phyloP scores from a whole-genome alignment of 1,284 basidiomycete genomes.

The Heliocybe sulcata region DNA sequence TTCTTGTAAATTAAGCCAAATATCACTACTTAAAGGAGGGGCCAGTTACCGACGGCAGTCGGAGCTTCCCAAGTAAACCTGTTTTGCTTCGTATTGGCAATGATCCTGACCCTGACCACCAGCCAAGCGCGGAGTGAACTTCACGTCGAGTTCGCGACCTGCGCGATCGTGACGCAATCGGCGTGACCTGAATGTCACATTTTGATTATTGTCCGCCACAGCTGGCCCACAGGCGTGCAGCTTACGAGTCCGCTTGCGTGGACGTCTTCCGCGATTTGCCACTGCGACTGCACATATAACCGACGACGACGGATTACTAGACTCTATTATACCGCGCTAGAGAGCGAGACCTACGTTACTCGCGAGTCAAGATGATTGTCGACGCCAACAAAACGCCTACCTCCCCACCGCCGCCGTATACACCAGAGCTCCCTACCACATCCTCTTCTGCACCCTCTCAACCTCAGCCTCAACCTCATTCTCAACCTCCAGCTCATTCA shows the following conservation, averaged over 20 bases:
- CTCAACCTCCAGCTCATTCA: no score
- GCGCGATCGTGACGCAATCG: background rate
- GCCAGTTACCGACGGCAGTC: no score
- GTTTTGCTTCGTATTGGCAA: no score
- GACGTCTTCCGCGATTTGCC: no score
- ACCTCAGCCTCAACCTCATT: no score
- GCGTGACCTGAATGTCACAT: background rate
- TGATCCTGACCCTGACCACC: no score
- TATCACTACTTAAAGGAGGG: no score
- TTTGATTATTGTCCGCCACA: background rate
- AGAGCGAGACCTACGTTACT: background rate
- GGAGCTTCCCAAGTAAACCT: no score
- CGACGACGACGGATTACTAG: background rate
- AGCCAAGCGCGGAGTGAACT: no score
- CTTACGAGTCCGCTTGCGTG: no score
- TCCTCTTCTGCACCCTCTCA: background rate
- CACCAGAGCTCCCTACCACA: background rate
- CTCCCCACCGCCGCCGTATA: background rate
- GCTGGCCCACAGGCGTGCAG: no score
- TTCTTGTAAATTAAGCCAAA: no score
- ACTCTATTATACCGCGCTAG: background rate
- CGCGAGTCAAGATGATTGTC: background rate
- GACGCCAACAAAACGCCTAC: background rate
- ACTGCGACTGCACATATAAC: background rate
- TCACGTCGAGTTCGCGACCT: constrained; percentile 1